Base-by-base conservation (phyloP, 495 filamentous ascomycete genomes). In the Hypoxylon lienhwacheense region DNA sequence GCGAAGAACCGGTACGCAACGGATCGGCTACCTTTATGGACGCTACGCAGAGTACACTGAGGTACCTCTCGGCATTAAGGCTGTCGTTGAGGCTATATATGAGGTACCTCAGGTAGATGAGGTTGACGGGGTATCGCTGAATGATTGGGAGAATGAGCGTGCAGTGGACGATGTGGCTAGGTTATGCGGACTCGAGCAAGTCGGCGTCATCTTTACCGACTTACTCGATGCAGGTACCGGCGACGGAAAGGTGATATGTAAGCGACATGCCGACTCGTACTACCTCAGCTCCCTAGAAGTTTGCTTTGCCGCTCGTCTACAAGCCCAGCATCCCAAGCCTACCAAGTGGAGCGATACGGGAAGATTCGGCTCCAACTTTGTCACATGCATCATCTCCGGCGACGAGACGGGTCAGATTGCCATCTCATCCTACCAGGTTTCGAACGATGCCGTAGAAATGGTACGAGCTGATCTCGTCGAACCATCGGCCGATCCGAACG, bases 291-390 rank as follows among this genome's bases (percentile, higher is more conserved):
- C 93, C 3, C 80, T 96, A 17, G 93, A 99, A 66, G 87, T 97
- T 45, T 81, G 81, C 20, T 97, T 97, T 67, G 88, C 91, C 3
- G 84, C 95, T 4, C 81, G 91, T 14, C 78, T 92, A 44, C 93
- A 99, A 65, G 86, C 89, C 10, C 83, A 87, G 63, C 77, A 95
- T 62, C 95, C 91, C 0, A 93, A 96, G 60, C 79, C 89, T 4
- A 91, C 89, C 2, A 97, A 96, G 72, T 99, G 93, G 93, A 96
- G 93, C 67, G 89, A 96, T 55, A 92, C 88, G 10, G 93, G 93
- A 22, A 79, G 83, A 31, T 99, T 97, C 66, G 93, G 93, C 16
- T 97, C 91, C 14, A 91, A 95, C 63, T 97, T 97, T 66, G 92
- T 99, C 31, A 97, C 93, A 2, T 97, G 95, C 65, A 85, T 97